These are phyloP conservation scores for Pseudopithomyces maydicus DNA, from an alignment of 2,329 filamentous ascomycete genomes.

Conservation along the genomic window DNA sequence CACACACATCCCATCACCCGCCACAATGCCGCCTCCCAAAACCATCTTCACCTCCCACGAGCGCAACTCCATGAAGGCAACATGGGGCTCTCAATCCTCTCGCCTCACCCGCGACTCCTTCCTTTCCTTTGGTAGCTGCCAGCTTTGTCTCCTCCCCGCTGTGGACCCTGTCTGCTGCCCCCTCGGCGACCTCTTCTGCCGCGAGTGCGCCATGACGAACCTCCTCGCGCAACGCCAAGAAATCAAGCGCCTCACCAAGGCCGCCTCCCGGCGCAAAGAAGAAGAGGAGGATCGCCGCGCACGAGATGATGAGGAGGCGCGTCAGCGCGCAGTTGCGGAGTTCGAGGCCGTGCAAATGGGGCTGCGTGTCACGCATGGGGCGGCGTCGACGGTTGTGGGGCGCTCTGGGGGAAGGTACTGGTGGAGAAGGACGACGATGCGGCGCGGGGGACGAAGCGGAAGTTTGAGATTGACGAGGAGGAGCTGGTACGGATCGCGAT, in stretches of 20 bases:
- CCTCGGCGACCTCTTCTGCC: conserved; percentile 85
- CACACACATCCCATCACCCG: neutral
- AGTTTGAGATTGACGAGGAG: conserved; percentile 79
- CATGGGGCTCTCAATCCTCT: conserved; percentile 83
- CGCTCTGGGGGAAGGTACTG: conserved; percentile 51
- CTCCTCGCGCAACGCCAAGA: conserved; percentile 92
- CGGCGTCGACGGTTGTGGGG: conserved; percentile 46
- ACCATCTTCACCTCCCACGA: conserved; percentile 91
- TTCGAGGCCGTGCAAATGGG: conserved; percentile 86
- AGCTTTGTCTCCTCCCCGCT: conserved; percentile 81
- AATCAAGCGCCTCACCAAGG: conserved; percentile 78
- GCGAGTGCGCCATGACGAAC: conserved; percentile 89
- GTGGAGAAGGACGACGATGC: conserved; percentile 47
- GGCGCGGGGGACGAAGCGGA: conserved; percentile 66
- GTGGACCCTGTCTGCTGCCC: conserved; percentile 81
- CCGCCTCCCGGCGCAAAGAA: conserved; percentile 63
- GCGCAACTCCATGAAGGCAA: conserved; percentile 76
- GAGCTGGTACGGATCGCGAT: conserved; percentile 73
- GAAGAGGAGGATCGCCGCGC: conserved; percentile 66
- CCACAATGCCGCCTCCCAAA: conserved; percentile 34
- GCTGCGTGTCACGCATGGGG: conserved; percentile 47
- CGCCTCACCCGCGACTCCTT: conserved; percentile 89
- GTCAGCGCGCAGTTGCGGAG: conserved; percentile 72
- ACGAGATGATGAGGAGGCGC: conserved; percentile 70
- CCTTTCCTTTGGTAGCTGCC: conserved; percentile 86